phyloP scores from a whole-genome alignment of 2,329 filamentous ascomycete genomes.

The Truncatella angustata region DNA sequence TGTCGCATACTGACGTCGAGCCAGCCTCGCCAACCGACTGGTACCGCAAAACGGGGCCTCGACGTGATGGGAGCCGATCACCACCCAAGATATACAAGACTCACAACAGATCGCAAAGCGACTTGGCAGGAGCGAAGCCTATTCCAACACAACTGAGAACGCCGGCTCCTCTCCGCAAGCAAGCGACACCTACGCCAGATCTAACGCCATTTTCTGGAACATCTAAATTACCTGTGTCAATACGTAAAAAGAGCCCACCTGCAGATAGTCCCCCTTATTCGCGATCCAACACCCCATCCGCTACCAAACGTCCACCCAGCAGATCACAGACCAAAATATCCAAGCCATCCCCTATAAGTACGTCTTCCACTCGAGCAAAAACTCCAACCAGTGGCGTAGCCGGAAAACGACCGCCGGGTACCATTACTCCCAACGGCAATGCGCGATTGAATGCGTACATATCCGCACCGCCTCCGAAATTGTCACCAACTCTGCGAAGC shows the following conservation, averaged over 20 bases:
- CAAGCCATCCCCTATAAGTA: slow-evolving; percentile 27
- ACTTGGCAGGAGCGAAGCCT: slow-evolving; percentile 44
- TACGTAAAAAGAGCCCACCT: slow-evolving; percentile 43
- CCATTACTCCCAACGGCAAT: slow-evolving; percentile 50
- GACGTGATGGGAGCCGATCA: slow-evolving; percentile 17
- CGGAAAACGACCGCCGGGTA: slow-evolving; percentile 39
- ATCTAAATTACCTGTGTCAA: slow-evolving; percentile 46
- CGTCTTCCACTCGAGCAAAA: slow-evolving; percentile 33
- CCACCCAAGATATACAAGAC: slow-evolving; percentile 33
- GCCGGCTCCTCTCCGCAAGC: slow-evolving; percentile 25
- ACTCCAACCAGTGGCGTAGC: slow-evolving; percentile 37
- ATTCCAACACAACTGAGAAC: slow-evolving; percentile 30
- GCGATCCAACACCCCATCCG: slow-evolving; percentile 55
- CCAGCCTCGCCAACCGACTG: slow-evolving; percentile 62
- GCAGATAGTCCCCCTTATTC: slow-evolving; percentile 51
- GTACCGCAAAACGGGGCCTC: slow-evolving; percentile 24
- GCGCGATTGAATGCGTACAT: slow-evolving; percentile 72
- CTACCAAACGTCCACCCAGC: slow-evolving; percentile 39
- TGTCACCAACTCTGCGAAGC: slow-evolving; percentile 76
- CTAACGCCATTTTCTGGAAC: slow-evolving; percentile 26
- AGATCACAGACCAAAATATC: slow-evolving; percentile 36
- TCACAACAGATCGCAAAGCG: slow-evolving; percentile 58
- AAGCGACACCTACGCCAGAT: slow-evolving; percentile 32
- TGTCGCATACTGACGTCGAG: slow-evolving; percentile 55
- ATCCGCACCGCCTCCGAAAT: slow-evolving; percentile 65